A percentile compares a stretch with the other conserved stretches of the same genome.
Conservation (phyloP, 140 eudicot species). For the Oenanthe javanica region DNA sequence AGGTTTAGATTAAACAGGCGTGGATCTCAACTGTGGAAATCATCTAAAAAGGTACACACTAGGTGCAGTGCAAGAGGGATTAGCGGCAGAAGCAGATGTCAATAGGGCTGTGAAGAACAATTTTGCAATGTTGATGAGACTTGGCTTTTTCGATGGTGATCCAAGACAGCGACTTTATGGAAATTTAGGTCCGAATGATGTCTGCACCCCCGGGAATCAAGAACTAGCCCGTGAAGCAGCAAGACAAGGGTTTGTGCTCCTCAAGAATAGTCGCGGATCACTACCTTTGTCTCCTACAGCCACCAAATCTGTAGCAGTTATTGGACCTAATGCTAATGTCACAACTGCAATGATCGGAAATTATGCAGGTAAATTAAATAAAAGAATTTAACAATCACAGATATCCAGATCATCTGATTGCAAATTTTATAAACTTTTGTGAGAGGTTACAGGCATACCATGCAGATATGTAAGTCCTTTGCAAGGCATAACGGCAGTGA, state of each 20-base stretch:
- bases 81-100: slow-evolving; percentile 53
- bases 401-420: neutral
- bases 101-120: slow-evolving; percentile 68
- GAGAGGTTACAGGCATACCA: slow-evolving; percentile 41
- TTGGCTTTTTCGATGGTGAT: slow-evolving; percentile 88
- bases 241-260: slow-evolving; percentile 86
- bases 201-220: slow-evolving; percentile 67
- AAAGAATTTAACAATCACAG: neutral
- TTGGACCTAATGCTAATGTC: slow-evolving; percentile 90
- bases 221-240: slow-evolving; percentile 95
- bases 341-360: slow-evolving; percentile 85
- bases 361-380: slow-evolving; percentile 45
- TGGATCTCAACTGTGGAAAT: slow-evolving; percentile 87
- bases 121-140: slow-evolving; percentile 77
- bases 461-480: slow-evolving; percentile 57
- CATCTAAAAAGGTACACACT: slow-evolving; percentile 46
- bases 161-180: slow-evolving; percentile 74
- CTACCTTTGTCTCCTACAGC: slow-evolving; percentile 66
- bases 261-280: slow-evolving; percentile 57
- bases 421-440: neutral
- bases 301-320: slow-evolving; percentile 80
- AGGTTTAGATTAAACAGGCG: slow-evolving; percentile 30
- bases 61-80: slow-evolving; percentile 53
- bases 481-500: slow-evolving; percentile 50
- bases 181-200: slow-evolving; percentile 72